Conservation (phyloP, 2,329 filamentous ascomycete species). For the Botrytis sinoallii region DNA sequence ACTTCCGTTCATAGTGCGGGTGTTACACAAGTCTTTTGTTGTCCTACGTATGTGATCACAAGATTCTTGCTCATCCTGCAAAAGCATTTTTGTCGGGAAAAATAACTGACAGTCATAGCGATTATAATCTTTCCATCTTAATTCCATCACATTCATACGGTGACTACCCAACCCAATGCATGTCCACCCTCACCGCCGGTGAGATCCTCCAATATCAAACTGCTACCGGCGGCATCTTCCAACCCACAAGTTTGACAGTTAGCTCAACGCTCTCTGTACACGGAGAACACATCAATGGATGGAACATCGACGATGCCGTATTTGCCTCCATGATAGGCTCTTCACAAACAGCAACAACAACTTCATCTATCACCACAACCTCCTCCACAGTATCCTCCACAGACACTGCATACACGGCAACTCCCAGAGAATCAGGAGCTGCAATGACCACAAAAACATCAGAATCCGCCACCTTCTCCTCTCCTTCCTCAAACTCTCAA, state of each 20-base stretch:
- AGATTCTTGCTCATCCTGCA: not conserved
- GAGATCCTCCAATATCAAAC: slow-evolving; percentile 13
- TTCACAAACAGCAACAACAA: not conserved
- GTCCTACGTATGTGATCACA: slow-evolving; percentile 7
- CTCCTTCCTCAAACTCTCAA: not conserved
- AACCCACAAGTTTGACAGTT: slow-evolving; percentile 10
- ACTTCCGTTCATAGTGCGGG: slow-evolving; percentile 13
- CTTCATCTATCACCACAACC: not conserved
- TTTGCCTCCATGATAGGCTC: slow-evolving; percentile 4
- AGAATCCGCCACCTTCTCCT: not conserved
- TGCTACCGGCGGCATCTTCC: slow-evolving; percentile 4
- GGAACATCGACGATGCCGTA: slow-evolving; percentile 12
- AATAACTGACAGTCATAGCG: not conserved
- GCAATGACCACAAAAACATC: not conserved
- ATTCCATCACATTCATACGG: not conserved
- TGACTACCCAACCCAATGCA: slow-evolving; percentile 14
- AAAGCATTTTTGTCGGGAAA: not conserved
- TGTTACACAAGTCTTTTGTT: slow-evolving; percentile 14
- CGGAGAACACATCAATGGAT: slow-evolving; percentile 16
- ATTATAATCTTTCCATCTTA: not conserved
- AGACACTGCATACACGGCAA: not conserved
- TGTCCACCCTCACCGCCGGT: slow-evolving; percentile 10
- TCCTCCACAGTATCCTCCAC: not conserved
- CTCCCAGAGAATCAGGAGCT: not conserved
- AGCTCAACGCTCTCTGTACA: slow-evolving; percentile 4